Percentiles rank a stretch among this genome's conserved stretches.
Conservation (phyloP, 352 stramenopile genomes). For the Globisporangium takayamanum region DNA sequence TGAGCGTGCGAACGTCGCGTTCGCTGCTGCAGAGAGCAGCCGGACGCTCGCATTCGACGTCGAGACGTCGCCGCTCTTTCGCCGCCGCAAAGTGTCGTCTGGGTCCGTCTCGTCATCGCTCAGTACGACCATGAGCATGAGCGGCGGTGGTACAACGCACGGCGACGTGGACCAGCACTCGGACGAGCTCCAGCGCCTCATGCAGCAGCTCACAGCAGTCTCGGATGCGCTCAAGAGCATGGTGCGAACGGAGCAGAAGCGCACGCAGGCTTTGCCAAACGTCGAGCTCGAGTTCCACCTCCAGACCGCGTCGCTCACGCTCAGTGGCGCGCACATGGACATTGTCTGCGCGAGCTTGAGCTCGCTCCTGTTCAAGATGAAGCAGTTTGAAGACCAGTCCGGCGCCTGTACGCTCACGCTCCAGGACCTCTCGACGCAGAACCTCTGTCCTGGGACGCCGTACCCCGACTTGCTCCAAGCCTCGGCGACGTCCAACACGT, state of each 20-base stretch:
- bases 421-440: slow-evolving; percentile 48
- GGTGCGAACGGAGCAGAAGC: slow-evolving; percentile 29
- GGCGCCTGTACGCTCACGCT: slow-evolving; percentile 55
- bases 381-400: slow-evolving; percentile 67
- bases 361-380: slow-evolving; percentile 49
- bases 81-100: slow-evolving; percentile 22
- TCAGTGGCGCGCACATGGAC: slow-evolving; percentile 52
- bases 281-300: slow-evolving; percentile 60
- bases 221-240: slow-evolving; percentile 34
- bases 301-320: slow-evolving; percentile 44
- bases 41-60: slow-evolving; percentile 31
- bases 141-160: slow-evolving; percentile 23
- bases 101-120: slow-evolving; percentile 29
- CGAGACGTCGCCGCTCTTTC: slow-evolving; percentile 40
- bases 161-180: slow-evolving; percentile 35
- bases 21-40: slow-evolving; percentile 31
- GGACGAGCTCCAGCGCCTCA: slow-evolving; percentile 42
- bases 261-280: slow-evolving; percentile 39
- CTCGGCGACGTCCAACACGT: slow-evolving; percentile 31
- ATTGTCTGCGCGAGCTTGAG: slow-evolving; percentile 47
- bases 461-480: slow-evolving; percentile 64
- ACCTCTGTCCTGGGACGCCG: slow-evolving; percentile 59
- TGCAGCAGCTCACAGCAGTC: slow-evolving; percentile 39
- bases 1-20: slow-evolving; percentile 33
- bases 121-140: slow-evolving; percentile 30